Evolutionary conservation across 2,329 filamentous ascomycete species (phyloP).

Genomic region (Talaromyces sp.): DNA sequence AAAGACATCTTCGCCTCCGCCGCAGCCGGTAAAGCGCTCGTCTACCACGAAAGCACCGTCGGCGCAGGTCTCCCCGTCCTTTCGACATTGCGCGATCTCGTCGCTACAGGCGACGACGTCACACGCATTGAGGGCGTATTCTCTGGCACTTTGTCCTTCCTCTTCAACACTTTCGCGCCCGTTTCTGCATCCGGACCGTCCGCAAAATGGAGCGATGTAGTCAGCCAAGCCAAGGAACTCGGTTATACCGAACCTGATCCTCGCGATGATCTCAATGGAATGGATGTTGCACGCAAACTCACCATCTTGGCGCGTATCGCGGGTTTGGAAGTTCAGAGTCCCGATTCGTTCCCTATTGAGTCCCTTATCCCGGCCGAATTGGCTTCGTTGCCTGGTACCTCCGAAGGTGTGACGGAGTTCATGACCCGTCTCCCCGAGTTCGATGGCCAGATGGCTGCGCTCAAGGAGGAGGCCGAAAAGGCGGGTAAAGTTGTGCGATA

Average conservation of each 20-base stretch:
- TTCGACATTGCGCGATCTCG: conserved; percentile 88
- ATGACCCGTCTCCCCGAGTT: conserved; percentile 75
- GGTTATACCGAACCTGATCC: conserved; percentile 92
- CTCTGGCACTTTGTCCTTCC: conserved; percentile 94
- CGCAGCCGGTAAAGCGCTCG: conserved; percentile 62
- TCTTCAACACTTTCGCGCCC: conserved; percentile 96
- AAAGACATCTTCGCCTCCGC: conserved; percentile 79
- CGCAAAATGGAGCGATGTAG: conserved; percentile 86
- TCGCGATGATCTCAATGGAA: conserved; percentile 79
- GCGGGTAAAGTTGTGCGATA: conserved; percentile 92
- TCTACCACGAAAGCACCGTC: conserved; percentile 94
- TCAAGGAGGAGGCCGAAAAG: conserved; percentile 79
- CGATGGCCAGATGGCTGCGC: conserved; percentile 83
- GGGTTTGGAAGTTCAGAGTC: conserved; percentile 76
- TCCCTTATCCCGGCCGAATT: conserved; percentile 87
- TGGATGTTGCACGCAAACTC: conserved; percentile 91
- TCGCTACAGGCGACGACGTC: conserved; percentile 88
- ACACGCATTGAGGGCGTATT: conserved; percentile 95
- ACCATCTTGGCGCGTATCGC: conserved; percentile 88
- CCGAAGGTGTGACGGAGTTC: conserved; percentile 72
- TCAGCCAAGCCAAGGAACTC: conserved; percentile 85
- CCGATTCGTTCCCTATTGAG: conserved; percentile 89
- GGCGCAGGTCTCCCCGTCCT: conserved; percentile 92
- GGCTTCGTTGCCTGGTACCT: conserved; percentile 64
- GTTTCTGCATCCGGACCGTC: conserved; percentile 56